These are phyloP conservation scores for Schwanniomyces occidentalis DNA, from an alignment of 805 yeast genomes.

Conservation along the genomic window DNA sequence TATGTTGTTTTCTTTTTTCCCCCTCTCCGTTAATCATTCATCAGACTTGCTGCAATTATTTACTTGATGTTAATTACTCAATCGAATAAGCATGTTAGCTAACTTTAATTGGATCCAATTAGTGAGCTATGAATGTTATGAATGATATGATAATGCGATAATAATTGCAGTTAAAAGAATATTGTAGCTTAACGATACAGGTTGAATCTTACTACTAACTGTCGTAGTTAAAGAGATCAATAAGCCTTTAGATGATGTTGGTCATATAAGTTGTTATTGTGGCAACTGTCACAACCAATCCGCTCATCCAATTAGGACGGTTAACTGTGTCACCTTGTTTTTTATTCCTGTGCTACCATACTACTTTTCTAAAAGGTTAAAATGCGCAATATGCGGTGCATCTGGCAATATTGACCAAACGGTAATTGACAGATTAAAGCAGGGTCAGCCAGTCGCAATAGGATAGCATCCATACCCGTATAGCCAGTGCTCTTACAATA, in stretches of 20 bases:
- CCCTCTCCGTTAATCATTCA: not conserved
- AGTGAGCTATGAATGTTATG: too few relatives aligned
- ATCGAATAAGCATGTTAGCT: not conserved
- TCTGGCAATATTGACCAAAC: constrained; percentile 28
- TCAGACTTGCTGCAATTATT: not conserved
- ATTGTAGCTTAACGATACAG: too few relatives aligned
- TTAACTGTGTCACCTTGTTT: constrained; percentile 54
- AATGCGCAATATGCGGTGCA: constrained; percentile 52
- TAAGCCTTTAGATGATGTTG: constrained; percentile 30
- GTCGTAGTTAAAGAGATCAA: constrained; percentile 34
- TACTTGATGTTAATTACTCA: not conserved
- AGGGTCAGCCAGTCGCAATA: constrained; percentile 38
- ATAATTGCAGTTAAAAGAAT: too few relatives aligned
- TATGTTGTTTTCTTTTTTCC: constrained; percentile 16
- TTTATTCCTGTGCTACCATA: constrained; percentile 57
- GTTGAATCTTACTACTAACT: constrained; percentile 13
- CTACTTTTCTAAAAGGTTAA: constrained; percentile 51
- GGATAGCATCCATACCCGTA: too few relatives aligned
- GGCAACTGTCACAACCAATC: constrained; percentile 60
- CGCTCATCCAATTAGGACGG: constrained; percentile 52
- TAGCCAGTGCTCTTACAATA: too few relatives aligned
- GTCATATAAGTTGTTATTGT: constrained; percentile 43
- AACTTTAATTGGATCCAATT: too few relatives aligned
- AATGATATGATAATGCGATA: too few relatives aligned
- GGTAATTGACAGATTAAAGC: constrained; percentile 23